phyloP scores from a whole-genome alignment of 352 stramenopile genomes.

The Pythium aquatile region DNA sequence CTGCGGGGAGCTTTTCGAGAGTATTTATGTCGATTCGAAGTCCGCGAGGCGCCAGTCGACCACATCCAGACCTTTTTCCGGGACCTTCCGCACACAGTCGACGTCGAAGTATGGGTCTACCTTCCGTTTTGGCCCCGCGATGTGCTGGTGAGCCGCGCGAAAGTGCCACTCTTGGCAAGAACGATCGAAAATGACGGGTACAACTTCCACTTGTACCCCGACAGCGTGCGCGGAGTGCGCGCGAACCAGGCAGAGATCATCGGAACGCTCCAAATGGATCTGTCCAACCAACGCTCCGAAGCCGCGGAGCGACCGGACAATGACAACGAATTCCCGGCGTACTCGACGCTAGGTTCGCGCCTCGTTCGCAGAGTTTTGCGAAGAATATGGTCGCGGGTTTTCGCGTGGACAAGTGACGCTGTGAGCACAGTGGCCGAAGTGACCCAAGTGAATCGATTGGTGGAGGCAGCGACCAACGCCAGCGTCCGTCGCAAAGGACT shows the following conservation, averaged over 20 bases:
- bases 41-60: not conserved
- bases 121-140: conserved; percentile 33
- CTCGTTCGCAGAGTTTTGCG: conserved; percentile 8
- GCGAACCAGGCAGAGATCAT: conserved; percentile 8
- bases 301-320: too few relatives aligned
- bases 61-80: conserved; percentile 15
- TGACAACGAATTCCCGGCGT: conserved; percentile 17
- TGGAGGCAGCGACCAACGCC: not conserved
- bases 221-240: conserved; percentile 12
- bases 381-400: not conserved
- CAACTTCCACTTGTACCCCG: conserved; percentile 24
- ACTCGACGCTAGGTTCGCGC: conserved; percentile 22
- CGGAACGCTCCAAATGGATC: conserved; percentile 11
- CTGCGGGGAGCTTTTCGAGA: not conserved
- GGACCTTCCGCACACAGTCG: conserved; percentile 26
- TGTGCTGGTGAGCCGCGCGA: conserved; percentile 25
- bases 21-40: conserved; percentile 13
- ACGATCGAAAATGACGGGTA: conserved; percentile 17
- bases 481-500: conserved; percentile 3
- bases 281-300: not conserved
- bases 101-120: conserved; percentile 37
- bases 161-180: conserved; percentile 16
- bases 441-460: conserved; percentile 3
- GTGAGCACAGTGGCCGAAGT: conserved; percentile 4
- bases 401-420: not conserved